Conservation (phyloP, 768 basidiomycete genomes). For the Russula lepida region DNA sequence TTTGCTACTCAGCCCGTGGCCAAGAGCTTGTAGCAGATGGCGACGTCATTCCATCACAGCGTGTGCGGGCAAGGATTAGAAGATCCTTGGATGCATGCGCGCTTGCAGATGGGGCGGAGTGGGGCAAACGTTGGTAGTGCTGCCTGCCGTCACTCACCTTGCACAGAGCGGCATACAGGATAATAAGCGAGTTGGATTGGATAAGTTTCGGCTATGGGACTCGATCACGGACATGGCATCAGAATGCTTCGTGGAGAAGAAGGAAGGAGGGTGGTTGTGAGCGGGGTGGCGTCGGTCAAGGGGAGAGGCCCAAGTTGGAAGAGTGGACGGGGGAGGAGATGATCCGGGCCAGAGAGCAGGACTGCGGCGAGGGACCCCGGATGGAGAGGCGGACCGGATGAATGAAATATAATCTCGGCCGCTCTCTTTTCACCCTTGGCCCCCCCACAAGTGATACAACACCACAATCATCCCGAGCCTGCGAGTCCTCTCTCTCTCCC, state of each 20-base stretch:
- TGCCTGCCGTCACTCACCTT: background rate
- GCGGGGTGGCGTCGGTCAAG: constrained; percentile 19
- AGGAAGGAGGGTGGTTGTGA: background rate
- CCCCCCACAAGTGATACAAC: background rate
- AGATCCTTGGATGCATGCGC: background rate
- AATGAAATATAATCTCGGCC: constrained; percentile 6
- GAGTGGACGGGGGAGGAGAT: constrained; percentile 6
- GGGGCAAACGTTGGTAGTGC: background rate
- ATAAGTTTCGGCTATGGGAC: constrained; percentile 8
- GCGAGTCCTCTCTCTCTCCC: background rate
- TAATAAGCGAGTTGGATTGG: background rate
- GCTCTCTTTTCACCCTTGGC: background rate
- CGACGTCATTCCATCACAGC: constrained; percentile 6
- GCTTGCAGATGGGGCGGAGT: background rate
- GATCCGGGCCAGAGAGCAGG: constrained; percentile 17
- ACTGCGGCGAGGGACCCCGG: constrained; percentile 6
- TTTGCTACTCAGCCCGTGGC: background rate
- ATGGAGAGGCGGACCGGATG: constrained; percentile 4
- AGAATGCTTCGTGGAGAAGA: background rate
- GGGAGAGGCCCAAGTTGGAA: background rate
- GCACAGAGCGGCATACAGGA: no score
- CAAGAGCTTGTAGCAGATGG: background rate
- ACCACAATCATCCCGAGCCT: background rate
- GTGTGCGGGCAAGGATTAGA: background rate
- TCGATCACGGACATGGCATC: constrained; percentile 9